phyloP scores from a whole-genome alignment of 345 rosid genomes.

The Firmiana major region DNA sequence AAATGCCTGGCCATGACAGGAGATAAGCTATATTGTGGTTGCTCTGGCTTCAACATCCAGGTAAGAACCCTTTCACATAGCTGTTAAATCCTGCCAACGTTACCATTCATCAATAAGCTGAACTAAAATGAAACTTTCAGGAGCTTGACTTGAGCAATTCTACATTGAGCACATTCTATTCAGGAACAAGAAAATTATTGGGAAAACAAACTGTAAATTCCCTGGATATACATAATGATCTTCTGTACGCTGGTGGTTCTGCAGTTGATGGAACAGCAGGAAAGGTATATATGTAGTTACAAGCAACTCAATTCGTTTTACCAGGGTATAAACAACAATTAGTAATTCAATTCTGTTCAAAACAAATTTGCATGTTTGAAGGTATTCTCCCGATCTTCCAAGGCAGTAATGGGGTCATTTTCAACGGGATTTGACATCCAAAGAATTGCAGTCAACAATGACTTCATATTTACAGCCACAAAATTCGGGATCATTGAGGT shows the following conservation, averaged over 20 bases:
- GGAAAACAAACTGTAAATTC: constrained; percentile 51
- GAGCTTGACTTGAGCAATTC: constrained; percentile 45
- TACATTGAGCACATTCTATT: constrained; percentile 35
- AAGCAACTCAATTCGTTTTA: neutral
- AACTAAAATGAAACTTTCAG: constrained; percentile 15
- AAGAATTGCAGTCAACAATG: constrained; percentile 36
- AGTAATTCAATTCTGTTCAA: neutral
- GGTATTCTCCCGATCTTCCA: constrained; percentile 41
- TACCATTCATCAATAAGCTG: neutral
- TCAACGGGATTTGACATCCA: constrained; percentile 37
- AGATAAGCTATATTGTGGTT: constrained; percentile 51
- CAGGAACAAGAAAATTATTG: constrained; percentile 50
- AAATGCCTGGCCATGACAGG: constrained; percentile 48
- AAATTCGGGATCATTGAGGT: constrained; percentile 53
- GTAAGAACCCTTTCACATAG: constrained; percentile 17
- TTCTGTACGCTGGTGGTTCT: constrained; percentile 48
- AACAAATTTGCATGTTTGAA: constrained; percentile 10
- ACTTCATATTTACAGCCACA: constrained; percentile 54
- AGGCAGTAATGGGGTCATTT: constrained; percentile 37
- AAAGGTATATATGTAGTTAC: constrained; percentile 28
- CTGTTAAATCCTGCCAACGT: neutral
- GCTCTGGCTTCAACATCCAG: constrained; percentile 58
- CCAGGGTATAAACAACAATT: neutral
- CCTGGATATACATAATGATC: constrained; percentile 30
- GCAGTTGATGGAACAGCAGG: constrained; percentile 54